Conservation (phyloP, 257 asterid genomes). For the Solanum raphanifolium region DNA sequence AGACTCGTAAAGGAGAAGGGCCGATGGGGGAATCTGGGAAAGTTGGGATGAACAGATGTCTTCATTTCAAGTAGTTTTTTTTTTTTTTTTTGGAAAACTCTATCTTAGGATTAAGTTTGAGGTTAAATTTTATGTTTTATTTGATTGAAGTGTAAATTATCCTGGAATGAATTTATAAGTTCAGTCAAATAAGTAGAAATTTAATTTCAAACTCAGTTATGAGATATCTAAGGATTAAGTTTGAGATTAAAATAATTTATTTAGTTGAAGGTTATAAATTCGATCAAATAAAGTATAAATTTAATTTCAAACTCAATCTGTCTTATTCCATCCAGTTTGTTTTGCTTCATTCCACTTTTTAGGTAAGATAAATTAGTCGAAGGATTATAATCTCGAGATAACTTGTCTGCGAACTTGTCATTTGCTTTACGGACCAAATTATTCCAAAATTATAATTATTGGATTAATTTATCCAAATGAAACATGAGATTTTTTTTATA, state of each 20-base stretch:
- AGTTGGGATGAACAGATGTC: background rate
- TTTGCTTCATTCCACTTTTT: background rate
- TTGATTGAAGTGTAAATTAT: background rate
- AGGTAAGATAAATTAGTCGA: background rate
- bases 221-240: background rate
- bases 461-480: background rate
- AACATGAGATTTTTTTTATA: background rate
- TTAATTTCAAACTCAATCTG: background rate
- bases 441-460: too few species aligned
- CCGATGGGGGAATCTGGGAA: too few species aligned
- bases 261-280: background rate
- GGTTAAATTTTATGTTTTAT: background rate
- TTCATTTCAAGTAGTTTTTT: too few species aligned
- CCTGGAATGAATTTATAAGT: background rate
- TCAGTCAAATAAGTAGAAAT: background rate
- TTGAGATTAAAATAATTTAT: background rate
- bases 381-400: background rate
- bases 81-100: too few species aligned
- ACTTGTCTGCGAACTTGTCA: background rate
- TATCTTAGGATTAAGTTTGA: background rate
- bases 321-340: background rate
- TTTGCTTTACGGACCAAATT: background rate
- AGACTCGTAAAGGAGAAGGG: background rate
- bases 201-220: background rate
- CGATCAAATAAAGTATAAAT: background rate